Evolutionary conservation across 2,329 filamentous ascomycete species (phyloP), one percentile per base, ranked within the genome.

Genomic region (Dactylellina drechsleri): DNA sequence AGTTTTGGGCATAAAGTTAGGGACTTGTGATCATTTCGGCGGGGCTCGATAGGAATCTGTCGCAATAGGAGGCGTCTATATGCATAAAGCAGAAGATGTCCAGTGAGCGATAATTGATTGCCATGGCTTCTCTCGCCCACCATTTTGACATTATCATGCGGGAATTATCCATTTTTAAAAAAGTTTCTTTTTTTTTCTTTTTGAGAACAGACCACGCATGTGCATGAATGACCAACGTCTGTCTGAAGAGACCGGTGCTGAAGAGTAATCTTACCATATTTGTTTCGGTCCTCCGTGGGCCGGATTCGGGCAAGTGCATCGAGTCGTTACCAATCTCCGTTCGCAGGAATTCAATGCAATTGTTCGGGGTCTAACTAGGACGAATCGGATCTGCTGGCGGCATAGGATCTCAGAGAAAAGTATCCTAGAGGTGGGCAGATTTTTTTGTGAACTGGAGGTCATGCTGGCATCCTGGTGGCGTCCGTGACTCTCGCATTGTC

Each of bases 291-390:
- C 26, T 50, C 10, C 43, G 12, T 40, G 31, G 54, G 40, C 70
- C 62, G 70, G 56, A 74, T 74, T 66, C 49, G 70, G 70, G 50
- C 49, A 73, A 73, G 61, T 57, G 41, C 43, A n/a, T n/a, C 60
- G 36, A 52, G 15, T 6, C 2, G 23, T 47, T 60, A n/a, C 50
- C 70, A 56, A 74, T 74, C 50, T 64, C 57, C 10, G 26, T 70
- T 56, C 57, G 49, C 50, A 57, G 57, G 57, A 47, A 57, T 60
- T 16, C 31, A 40, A 57, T 61, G 66, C 58, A 49, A 56, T 45
- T 16, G n/a, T 20, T 18, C 26, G 31, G 16, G 45, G 26, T 13
- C 28, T 23, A 31, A 20, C 47, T 26, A n/a, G 40, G 54, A 15
- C 57, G 26, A 70, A 70, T 62, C 23, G 66, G 66, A 61, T 47